phyloP scores from a whole-genome alignment of 768 basidiomycete genomes.

The Sutorius australiensis region DNA sequence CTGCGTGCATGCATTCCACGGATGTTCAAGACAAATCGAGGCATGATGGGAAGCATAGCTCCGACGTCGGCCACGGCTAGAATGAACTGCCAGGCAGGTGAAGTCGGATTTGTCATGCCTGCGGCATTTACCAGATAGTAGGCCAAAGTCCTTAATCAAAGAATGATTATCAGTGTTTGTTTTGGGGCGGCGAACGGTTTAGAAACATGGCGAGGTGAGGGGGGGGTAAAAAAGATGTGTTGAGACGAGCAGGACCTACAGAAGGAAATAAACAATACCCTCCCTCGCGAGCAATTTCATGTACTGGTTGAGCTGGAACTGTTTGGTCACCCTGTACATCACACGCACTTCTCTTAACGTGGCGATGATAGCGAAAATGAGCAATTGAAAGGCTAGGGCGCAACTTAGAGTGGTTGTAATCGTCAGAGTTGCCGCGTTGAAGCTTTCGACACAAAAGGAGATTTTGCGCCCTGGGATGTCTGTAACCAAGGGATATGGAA shows the following conservation, averaged over 20 bases:
- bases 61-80: rapidly evolving
- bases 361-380: background rate
- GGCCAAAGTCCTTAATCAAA: background rate
- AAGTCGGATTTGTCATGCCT: background rate
- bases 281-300: background rate
- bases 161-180: background rate
- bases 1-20: background rate
- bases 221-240: too few relatives aligned
- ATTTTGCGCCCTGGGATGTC: background rate
- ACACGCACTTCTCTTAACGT: background rate
- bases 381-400: background rate
- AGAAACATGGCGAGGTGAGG: background rate
- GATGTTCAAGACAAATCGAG: background rate
- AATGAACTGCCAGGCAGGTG: background rate
- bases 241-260: too few relatives aligned
- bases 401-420: background rate
- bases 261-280: background rate
- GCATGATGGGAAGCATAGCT: background rate
- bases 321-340: background rate
- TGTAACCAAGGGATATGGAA: background rate
- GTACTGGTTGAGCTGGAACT: background rate
- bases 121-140: background rate
- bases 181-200: background rate
- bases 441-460: background rate
- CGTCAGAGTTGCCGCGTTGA: background rate